Evolutionary conservation across 169 alveolate species (phyloP), one percentile per base, ranked within the genome.

Genomic region (Toxoplasma gondii): DNA sequence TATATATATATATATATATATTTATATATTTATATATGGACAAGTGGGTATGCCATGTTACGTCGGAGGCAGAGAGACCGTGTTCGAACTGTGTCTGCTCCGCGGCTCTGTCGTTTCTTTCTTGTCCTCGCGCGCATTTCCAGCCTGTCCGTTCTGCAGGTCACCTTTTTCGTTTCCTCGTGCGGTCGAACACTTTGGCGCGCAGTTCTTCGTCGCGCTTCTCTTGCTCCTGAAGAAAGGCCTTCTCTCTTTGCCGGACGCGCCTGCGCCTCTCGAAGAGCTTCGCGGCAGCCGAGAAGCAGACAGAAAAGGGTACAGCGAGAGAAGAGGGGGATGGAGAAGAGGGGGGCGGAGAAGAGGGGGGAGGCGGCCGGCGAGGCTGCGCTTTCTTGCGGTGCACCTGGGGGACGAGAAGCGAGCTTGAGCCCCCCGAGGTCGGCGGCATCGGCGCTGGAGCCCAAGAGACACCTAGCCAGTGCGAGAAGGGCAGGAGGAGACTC

Each of bases 401-500:
- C 44, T 34, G 84, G 9, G 43, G 84, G 39, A 74, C 49, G 43
- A 74, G 84, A 17, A 10, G 84, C 84, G 43, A 74, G n/a, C 39
- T 74, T 41, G 39, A 44, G 43, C 49, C 44, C n/a, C 49, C 44
- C 49, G 45, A 16, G 84, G 39, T n/a, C 49, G 24, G 44, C 10
- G 45, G 38, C 84, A 44, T 4, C 43, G 84, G 84, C 84, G 84
- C 84, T 2, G 84, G 31, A 16, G 74, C 74, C 74, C 74, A 64
- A 64, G 74, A 64, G 74, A 64, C 74, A 38, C 90, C 90, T 41
- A 82, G 90, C 90, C 90, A 82, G 64, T 82, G 67, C 39, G 90
- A 82, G 90, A 82, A 82, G 24, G 90, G 90, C 64, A 82, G 39
- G 27, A 74, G 43, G n/a, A 31, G 24, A 16, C 39, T 36, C 84